A percentile compares a stretch with the other conserved stretches of the same genome.
phyloP scores from a whole-genome alignment of 2,329 filamentous ascomycete species.

The Acrocalymma vagum region DNA sequence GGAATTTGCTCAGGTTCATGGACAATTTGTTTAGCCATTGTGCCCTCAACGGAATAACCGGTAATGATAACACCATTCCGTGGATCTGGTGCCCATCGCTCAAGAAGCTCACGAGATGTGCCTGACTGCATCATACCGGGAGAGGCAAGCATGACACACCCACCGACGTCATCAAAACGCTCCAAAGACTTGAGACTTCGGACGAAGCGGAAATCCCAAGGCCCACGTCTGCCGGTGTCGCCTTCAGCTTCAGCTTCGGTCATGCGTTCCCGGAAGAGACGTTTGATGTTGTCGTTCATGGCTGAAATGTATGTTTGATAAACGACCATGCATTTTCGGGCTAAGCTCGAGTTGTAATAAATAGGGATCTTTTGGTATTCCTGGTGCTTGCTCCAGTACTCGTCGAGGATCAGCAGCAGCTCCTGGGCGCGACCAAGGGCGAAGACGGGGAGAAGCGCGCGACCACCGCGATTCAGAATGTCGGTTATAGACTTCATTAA shows the following conservation, averaged over 20 bases:
- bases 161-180: conserved; percentile 92
- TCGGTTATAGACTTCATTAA: conserved; percentile 95
- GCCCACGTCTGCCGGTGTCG: conserved; percentile 77
- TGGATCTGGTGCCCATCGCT: conserved; percentile 94
- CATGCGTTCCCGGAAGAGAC: conserved; percentile 91
- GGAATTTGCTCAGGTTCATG: conserved; percentile 95
- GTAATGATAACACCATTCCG: conserved; percentile 99
- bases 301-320: conserved; percentile 98
- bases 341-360: conserved; percentile 96
- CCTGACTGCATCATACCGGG: conserved; percentile 99
- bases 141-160: conserved; percentile 96
- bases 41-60: conserved; percentile 97
- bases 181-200: conserved; percentile 91
- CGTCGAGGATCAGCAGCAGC: conserved; percentile 90
- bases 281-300: conserved; percentile 99
- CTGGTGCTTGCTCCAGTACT: conserved; percentile 91
- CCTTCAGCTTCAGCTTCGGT: conserved; percentile 86
- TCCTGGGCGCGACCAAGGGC: conserved; percentile 94
- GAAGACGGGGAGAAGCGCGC: conserved; percentile 94
- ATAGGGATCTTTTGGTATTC: conserved; percentile 93
- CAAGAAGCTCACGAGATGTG: conserved; percentile 89
- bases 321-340: conserved; percentile 96
- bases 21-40: conserved; percentile 96
- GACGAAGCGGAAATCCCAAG: conserved; percentile 97
- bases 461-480: conserved; percentile 88